Conservation (phyloP, 176 grass and related monocot genomes). For the Cenchrus fungigraminus region DNA sequence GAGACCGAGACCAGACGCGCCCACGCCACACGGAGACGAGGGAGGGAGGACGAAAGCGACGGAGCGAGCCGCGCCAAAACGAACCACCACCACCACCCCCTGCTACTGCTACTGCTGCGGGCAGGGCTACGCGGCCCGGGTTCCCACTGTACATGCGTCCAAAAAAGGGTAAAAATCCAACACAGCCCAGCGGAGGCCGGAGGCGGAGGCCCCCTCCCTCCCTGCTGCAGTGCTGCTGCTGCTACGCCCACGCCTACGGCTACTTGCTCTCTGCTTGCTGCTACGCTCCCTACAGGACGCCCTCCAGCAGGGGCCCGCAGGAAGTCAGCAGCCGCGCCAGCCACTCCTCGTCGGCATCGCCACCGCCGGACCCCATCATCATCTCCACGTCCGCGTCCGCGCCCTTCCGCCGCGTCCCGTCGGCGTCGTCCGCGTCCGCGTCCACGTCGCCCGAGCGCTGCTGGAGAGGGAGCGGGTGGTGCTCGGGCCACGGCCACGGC, state of each 20-base stretch:
- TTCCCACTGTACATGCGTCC: slow-evolving; percentile 30
- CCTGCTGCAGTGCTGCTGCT: background rate
- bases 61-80: slow-evolving; percentile 15
- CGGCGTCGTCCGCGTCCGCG: background rate
- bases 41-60: too few relatives aligned
- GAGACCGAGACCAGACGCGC: background rate
- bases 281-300: background rate
- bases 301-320: slow-evolving; percentile 16
- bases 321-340: slow-evolving; percentile 41
- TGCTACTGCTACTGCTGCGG: too few relatives aligned
- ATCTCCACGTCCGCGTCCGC: background rate
- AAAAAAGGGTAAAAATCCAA: background rate
- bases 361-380: background rate
- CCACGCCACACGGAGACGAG: background rate
- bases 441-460: too few relatives aligned
- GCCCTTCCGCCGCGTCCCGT: background rate
- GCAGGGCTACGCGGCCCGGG: too few relatives aligned
- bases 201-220: too few relatives aligned
- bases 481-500: slow-evolving; percentile 46
- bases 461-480: too few relatives aligned
- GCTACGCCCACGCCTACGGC: background rate
- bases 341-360: slow-evolving; percentile 64
- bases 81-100: background rate
- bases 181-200: background rate
- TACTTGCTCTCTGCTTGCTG: background rate